Evolutionary conservation across 192 early-diverging fungal species (phyloP), one percentile per base, ranked within the genome.

Genomic region (Coemansia sp.): DNA sequence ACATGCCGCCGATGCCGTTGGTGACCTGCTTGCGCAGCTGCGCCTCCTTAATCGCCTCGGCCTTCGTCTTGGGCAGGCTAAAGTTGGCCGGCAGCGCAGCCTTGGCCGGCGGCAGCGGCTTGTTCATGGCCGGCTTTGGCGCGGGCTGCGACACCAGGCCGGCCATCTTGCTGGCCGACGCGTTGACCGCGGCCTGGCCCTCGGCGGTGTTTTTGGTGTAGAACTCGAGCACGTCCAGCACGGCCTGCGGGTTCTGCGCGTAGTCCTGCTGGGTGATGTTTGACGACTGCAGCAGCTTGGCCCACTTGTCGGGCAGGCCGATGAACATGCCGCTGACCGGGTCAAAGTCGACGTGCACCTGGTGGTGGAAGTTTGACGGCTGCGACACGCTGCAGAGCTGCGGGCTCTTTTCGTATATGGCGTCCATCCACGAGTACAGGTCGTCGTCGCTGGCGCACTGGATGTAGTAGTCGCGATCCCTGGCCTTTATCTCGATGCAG

Each of bases 351-450:
- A 82, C 81, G 45, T 82, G 81, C 25, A 81, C 66, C 47, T 81
- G 70, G 49, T 82, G 81, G 58, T 79, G 76, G 54, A 82, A 82
- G 64, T 79, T 71, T 23, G 79, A 79, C 8, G 81, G 81, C 36
- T 62, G 63, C 34, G 81, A 79, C 11, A 82, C 75, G 22, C 60
- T 64, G 56, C 69, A 72, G 34, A 73, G 61, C 35, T 72, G 42
- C 32, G 72, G 69, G 41, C 70, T 75, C 44, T 67, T 72, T 50
- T 87, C 88, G 76, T 97, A 97, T 67, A 99, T 90, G 62, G 92
- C 89, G 61, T 99, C 95, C 83, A 97, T 91, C 97, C 97, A 99
- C 39, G 87, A 86, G 67, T 99, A 99, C 25, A 99, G 79, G 64
- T 99, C 95, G 64, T 95, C 91, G 67, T 99, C 97, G 61, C 84